A percentile compares a stretch with the other conserved stretches of the same genome.
Conservation (phyloP, 2,329 filamentous ascomycete genomes). For the Esteya vermicola region DNA sequence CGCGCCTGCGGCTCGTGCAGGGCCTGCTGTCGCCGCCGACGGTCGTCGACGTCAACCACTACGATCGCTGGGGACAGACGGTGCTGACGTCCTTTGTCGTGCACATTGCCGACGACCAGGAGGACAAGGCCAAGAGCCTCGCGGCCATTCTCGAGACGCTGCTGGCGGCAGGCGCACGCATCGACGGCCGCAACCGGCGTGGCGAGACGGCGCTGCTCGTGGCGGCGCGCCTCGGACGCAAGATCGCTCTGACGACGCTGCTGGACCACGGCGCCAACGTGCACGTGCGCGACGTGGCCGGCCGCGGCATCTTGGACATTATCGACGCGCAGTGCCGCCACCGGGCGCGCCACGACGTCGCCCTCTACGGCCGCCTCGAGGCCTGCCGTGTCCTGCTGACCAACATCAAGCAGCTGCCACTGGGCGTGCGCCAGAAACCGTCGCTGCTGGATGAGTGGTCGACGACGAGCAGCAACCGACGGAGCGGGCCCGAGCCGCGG, state of each 20-base stretch:
- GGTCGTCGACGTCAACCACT: slow-evolving; percentile 34
- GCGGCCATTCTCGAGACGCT: slow-evolving; percentile 29
- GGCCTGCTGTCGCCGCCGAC: slow-evolving; percentile 21
- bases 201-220: slow-evolving; percentile 43
- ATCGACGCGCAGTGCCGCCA: slow-evolving; percentile 12
- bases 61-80: slow-evolving; percentile 35
- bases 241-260: slow-evolving; percentile 32
- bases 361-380: slow-evolving; percentile 18
- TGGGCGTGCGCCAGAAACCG: slow-evolving; percentile 13
- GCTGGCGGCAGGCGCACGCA: slow-evolving; percentile 24
- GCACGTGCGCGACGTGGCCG: slow-evolving; percentile 16
- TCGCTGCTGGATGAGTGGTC: slow-evolving; percentile 12
- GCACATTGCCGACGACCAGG: slow-evolving; percentile 34
- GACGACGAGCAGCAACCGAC: slow-evolving; percentile 2
- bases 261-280: slow-evolving; percentile 22
- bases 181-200: slow-evolving; percentile 35
- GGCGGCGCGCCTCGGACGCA: slow-evolving; percentile 36
- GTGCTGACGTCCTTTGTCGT: slow-evolving; percentile 41
- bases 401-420: slow-evolving; percentile 14
- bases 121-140: slow-evolving; percentile 30
- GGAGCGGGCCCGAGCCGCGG: slow-evolving; percentile 9
- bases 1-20: slow-evolving; percentile 14
- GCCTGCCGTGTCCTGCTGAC: slow-evolving; percentile 18
- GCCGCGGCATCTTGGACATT: slow-evolving; percentile 18
- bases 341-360: slow-evolving; percentile 12